phyloP scores from a whole-genome alignment of 2,329 filamentous ascomycete genomes.

The Beauveria bassiana region DNA sequence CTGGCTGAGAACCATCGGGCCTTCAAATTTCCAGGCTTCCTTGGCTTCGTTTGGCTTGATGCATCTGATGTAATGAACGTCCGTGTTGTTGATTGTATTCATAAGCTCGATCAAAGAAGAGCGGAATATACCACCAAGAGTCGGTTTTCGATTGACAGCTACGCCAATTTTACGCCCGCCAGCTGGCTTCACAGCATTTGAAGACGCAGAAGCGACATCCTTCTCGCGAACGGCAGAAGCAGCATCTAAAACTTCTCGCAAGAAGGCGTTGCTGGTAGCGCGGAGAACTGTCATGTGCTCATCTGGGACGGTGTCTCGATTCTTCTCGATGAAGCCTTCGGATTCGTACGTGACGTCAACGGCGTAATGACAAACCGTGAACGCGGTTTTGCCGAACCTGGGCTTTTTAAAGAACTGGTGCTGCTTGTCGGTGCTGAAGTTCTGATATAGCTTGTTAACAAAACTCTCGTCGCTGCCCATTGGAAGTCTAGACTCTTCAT shows the following conservation, averaged over 20 bases:
- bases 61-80: conserved; percentile 97
- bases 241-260: conserved; percentile 75
- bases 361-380: conserved; percentile 97
- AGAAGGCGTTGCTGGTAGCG: conserved; percentile 76
- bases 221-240: conserved; percentile 86
- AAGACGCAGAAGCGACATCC: conserved; percentile 58
- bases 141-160: conserved; percentile 91
- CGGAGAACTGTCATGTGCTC: conserved; percentile 93
- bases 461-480: conserved; percentile 98
- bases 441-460: conserved; percentile 90
- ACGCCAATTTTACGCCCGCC: conserved; percentile 82
- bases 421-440: conserved; percentile 75
- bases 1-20: conserved; percentile 96
- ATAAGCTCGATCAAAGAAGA: conserved; percentile 97
- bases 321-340: conserved; percentile 99
- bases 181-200: conserved; percentile 69
- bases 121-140: conserved; percentile 96
- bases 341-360: conserved; percentile 98
- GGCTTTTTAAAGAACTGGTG: conserved; percentile 98
- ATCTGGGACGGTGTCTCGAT: conserved; percentile 95
- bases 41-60: conserved; percentile 99
- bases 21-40: conserved; percentile 95
- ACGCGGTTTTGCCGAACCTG: conserved; percentile 91
- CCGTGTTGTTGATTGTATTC: conserved; percentile 94
- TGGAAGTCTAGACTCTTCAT: conserved; percentile 91